A percentile compares a stretch with the other conserved stretches of the same genome.
Conservation (phyloP, 176 grass and related monocot species). For the Ensete ventricosum region DNA sequence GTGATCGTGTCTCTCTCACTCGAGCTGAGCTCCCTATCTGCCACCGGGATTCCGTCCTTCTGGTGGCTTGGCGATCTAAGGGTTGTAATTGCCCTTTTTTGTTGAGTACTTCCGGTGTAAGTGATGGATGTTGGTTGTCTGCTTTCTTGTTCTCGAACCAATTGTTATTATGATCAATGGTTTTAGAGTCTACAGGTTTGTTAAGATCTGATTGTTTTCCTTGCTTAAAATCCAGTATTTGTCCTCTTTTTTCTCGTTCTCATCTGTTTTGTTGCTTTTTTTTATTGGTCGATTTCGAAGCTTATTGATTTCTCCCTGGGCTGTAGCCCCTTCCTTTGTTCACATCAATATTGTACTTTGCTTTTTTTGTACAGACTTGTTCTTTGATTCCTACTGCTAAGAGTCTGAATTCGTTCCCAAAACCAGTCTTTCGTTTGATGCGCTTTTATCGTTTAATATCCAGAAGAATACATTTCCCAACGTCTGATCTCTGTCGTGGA, state of each 20-base stretch:
- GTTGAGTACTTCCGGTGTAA: not conserved
- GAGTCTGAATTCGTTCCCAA: no score
- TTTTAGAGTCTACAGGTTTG: not conserved
- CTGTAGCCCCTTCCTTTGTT: not conserved
- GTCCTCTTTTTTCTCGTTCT: not conserved
- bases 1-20: slow-evolving; percentile 5
- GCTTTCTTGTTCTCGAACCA: not conserved
- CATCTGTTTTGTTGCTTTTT: not conserved
- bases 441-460: no score
- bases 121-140: not conserved
- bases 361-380: no score
- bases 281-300: not conserved
- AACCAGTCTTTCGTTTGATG: no score
- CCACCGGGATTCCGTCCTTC: not conserved
- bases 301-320: not conserved
- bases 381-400: no score
- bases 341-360: not conserved
- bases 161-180: not conserved
- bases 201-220: not conserved
- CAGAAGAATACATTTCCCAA: no score
- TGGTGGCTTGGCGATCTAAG: not conserved
- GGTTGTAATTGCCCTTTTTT: not conserved
- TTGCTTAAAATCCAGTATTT: not conserved
- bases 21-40: slow-evolving; percentile 4
- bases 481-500: no score